Percentiles rank a stretch among this genome's conserved stretches.
These are phyloP conservation scores for Paecilomyces sp. DNA, from an alignment of 2,329 filamentous ascomycete genomes.

Conservation along the genomic window DNA sequence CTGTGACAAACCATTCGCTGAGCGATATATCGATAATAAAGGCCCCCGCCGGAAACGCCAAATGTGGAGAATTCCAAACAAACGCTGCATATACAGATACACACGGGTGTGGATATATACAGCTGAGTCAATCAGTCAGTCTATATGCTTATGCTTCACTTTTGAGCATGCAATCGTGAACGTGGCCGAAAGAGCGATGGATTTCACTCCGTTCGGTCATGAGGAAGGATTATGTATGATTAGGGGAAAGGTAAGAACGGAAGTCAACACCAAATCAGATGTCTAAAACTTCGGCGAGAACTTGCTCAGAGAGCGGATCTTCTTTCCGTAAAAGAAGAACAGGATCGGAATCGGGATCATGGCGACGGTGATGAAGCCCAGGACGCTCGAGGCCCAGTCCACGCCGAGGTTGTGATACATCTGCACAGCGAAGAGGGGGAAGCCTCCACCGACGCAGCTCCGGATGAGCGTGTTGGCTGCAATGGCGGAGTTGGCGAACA, in stretches of 20 bases:
- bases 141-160: too few species aligned
- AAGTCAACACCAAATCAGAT: neutral
- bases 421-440: conserved; percentile 28
- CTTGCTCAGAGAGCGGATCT: conserved; percentile 36
- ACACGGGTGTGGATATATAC: too few species aligned
- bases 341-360: conserved; percentile 43
- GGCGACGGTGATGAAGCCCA: conserved; percentile 30
- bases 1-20: too few species aligned
- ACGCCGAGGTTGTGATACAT: conserved; percentile 34
- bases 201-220: too few species aligned
- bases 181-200: too few species aligned
- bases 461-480: conserved; percentile 32
- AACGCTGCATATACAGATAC: too few species aligned
- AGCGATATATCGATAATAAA: too few species aligned
- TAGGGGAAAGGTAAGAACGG: neutral
- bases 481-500: conserved; percentile 33
- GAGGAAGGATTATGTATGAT: neutral
- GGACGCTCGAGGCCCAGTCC: conserved; percentile 31
- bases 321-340: conserved; percentile 42
- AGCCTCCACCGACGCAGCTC: conserved; percentile 25
- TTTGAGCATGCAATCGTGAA: too few species aligned
- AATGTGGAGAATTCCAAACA: too few species aligned
- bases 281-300: conserved; percentile 18
- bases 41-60: too few species aligned
- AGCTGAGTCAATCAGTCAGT: too few species aligned